phyloP scores from a whole-genome alignment of 768 basidiomycete genomes.

The Hemileccinum rubropunctum region DNA sequence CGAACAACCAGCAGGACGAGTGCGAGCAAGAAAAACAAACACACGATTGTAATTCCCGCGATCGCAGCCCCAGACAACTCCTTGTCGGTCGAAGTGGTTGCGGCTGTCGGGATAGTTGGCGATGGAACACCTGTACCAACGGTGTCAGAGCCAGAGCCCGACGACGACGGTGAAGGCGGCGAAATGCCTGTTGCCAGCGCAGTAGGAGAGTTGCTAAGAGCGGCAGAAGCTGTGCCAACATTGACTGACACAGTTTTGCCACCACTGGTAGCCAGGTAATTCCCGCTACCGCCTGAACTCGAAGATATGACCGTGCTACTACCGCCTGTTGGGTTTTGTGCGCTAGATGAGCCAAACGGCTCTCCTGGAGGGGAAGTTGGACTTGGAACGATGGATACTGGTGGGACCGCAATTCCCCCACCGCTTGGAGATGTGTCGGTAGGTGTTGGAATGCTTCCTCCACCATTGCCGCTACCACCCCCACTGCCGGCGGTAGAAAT shows the following conservation, averaged over 20 bases:
- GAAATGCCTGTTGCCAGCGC: neutral
- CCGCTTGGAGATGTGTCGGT: neutral
- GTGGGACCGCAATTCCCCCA: neutral
- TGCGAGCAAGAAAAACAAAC: conserved; percentile 30
- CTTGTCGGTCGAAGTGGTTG: conserved; percentile 17
- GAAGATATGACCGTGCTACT: neutral
- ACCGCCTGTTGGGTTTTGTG: neutral
- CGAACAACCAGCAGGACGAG: conserved; percentile 45
- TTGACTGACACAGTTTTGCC: neutral
- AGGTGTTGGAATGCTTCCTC: neutral
- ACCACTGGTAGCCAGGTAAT: neutral
- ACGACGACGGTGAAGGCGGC: conserved; percentile 3
- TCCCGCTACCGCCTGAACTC: neutral
- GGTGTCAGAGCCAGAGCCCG: conserved; percentile 9
- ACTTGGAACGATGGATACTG: neutral
- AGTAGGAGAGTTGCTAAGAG: neutral
- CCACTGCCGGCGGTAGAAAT: neutral
- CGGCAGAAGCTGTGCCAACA: neutral
- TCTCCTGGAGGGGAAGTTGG: neutral
- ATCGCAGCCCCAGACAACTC: conserved; percentile 45
- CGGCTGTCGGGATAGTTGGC: conserved; percentile 7
- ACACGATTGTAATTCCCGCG: conserved; percentile 41
- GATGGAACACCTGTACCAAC: conserved; percentile 12
- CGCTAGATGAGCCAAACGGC: neutral
- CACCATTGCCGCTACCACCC: neutral